phyloP scores from a whole-genome alignment of 257 asterid genomes.

The Solanum bukasovii region DNA sequence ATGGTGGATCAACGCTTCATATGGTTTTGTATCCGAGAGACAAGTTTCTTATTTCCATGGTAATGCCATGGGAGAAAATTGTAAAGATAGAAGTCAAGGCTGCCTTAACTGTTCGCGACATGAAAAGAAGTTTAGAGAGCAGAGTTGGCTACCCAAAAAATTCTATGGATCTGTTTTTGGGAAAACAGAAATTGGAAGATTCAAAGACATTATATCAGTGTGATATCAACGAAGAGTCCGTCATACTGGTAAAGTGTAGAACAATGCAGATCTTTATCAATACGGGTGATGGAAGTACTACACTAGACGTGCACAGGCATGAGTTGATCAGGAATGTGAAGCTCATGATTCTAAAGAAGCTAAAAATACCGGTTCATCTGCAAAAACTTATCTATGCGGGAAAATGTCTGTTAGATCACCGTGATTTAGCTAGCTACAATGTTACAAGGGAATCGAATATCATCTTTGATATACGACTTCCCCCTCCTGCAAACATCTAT shows the following conservation, averaged over 20 bases:
- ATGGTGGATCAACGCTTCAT: constrained; percentile 7
- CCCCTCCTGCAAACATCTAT: neutral
- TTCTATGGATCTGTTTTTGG: neutral
- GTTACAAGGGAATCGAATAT: neutral
- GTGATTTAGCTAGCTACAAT: constrained; percentile 10
- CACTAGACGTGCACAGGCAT: neutral
- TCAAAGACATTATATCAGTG: neutral
- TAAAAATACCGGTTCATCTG: neutral
- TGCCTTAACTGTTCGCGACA: constrained; percentile 2
- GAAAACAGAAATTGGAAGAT: neutral
- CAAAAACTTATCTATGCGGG: constrained; percentile 9
- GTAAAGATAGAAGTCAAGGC: neutral
- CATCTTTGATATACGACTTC: neutral
- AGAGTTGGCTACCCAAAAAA: neutral
- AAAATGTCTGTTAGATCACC: neutral
- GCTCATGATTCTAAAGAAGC: neutral
- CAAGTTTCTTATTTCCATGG: neutral
- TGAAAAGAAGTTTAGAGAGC: constrained; percentile 16
- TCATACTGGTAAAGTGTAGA: neutral
- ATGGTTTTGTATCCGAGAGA: neutral
- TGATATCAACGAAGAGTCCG: neutral
- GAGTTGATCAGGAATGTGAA: constrained; percentile 3
- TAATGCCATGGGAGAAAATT: constrained; percentile 3
- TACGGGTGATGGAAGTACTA: neutral
- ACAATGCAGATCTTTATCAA: neutral